Evolutionary conservation across 2,329 filamentous ascomycete species (phyloP).

Genomic region (Mycosphaerelloides madeirae): DNA sequence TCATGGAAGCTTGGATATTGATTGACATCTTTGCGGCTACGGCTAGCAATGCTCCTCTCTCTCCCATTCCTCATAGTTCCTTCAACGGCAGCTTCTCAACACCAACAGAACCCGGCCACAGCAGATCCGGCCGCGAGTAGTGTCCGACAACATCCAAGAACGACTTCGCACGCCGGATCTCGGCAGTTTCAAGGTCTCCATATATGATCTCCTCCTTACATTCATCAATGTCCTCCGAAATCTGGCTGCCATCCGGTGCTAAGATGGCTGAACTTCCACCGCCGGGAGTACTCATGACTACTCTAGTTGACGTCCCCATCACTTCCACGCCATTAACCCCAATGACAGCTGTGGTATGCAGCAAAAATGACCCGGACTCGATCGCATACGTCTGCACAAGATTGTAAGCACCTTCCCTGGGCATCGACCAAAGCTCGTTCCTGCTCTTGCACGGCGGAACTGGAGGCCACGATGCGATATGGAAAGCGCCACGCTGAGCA

Average conservation of each 20-base stretch:
- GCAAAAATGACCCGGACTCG: not conserved
- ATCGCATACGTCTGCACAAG: not conserved
- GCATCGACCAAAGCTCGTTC: not conserved
- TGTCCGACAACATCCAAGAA: conserved; percentile 45
- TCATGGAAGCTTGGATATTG: no score
- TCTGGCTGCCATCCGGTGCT: not conserved
- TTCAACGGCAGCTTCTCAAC: no score
- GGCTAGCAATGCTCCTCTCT: no score
- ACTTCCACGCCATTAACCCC: not conserved
- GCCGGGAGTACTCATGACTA: not conserved
- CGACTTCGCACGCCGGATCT: conserved; percentile 34
- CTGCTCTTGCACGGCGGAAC: no score
- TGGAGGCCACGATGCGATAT: not conserved
- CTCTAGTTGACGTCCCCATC: not conserved
- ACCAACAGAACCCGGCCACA: conserved; percentile 40
- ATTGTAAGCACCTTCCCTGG: not conserved
- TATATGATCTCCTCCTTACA: not conserved
- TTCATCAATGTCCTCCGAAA: not conserved
- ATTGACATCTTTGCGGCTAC: no score
- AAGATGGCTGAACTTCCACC: not conserved
- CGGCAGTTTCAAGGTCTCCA: conserved; percentile 39
- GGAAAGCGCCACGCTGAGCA: not conserved
- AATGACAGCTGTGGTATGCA: not conserved
- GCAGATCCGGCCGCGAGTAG: conserved; percentile 46
- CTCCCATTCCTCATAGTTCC: no score